These are phyloP conservation scores for Globisporangium echinulatum DNA, from an alignment of 352 stramenopile species.

Conservation along the genomic window DNA sequence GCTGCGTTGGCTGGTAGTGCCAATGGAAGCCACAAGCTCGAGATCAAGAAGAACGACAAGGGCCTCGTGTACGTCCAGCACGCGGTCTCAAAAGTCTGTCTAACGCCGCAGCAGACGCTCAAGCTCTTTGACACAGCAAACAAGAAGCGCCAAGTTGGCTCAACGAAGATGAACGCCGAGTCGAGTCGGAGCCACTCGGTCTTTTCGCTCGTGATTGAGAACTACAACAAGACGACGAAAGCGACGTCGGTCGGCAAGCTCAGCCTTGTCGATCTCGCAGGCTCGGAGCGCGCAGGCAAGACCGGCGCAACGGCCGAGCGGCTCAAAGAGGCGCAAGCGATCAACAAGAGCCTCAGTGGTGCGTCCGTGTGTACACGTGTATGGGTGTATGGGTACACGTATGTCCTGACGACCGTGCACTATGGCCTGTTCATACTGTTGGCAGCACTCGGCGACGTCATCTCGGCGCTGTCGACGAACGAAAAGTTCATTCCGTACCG, in stretches of 20 bases:
- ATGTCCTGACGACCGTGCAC: background rate
- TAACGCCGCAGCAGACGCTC: conserved; percentile 66
- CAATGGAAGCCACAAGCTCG: conserved; percentile 52
- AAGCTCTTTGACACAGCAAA: conserved; percentile 85
- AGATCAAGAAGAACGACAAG: conserved; percentile 92
- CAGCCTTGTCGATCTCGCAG: conserved; percentile 84
- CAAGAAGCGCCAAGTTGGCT: conserved; percentile 84
- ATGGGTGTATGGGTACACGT: background rate
- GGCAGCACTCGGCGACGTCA: conserved; percentile 86
- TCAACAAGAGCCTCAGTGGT: conserved; percentile 89
- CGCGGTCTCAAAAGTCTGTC: conserved; percentile 67
- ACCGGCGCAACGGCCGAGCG: conserved; percentile 79
- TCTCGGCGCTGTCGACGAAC: conserved; percentile 84
- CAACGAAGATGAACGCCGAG: conserved; percentile 92
- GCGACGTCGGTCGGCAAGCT: conserved; percentile 75
- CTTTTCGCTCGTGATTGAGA: conserved; percentile 85
- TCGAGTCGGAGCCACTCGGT: conserved; percentile 88
- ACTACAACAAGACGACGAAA: conserved; percentile 87
- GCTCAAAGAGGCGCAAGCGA: conserved; percentile 84
- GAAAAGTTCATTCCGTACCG: conserved; percentile 93
- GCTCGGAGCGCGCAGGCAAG: conserved; percentile 84
- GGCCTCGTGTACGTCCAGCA: conserved; percentile 91
- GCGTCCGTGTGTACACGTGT: conserved; percentile 5
- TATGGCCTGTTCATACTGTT: background rate
- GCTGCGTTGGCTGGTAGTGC: background rate